Evolutionary conservation across 495 filamentous ascomycete species (phyloP).

Genomic region (Hapsidospora chrysogenum): DNA sequence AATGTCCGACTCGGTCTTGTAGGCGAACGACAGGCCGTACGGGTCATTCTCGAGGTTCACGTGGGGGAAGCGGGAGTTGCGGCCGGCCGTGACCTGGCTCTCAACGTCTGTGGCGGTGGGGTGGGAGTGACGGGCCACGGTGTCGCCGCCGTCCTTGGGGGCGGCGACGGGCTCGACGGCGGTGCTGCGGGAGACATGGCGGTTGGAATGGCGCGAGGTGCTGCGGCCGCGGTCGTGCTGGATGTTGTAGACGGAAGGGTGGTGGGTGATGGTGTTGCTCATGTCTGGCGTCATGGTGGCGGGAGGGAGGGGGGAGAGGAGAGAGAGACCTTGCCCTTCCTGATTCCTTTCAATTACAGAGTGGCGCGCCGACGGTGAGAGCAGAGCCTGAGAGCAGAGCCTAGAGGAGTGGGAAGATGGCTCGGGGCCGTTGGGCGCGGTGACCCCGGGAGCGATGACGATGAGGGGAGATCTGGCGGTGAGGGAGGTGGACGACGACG

Average conservation of each 20-base stretch:
- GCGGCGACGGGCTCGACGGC: conserved; percentile 26
- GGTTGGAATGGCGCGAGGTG: conserved; percentile 15
- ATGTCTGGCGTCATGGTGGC: conserved; percentile 11
- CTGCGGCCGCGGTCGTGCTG: conserved; percentile 11
- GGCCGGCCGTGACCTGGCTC: conserved; percentile 30
- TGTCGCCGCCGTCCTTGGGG: conserved; percentile 17
- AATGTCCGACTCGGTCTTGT: conserved; percentile 69
- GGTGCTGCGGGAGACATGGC: conserved; percentile 18
- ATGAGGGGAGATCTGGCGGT: too few species aligned
- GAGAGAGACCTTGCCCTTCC: too few species aligned
- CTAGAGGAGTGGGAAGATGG: too few species aligned
- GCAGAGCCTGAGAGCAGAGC: too few species aligned
- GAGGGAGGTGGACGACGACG: too few species aligned
- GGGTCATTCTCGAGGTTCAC: conserved; percentile 56
- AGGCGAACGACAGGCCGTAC: conserved; percentile 57
- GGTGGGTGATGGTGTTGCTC: conserved; percentile 14
- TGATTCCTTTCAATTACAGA: too few species aligned
- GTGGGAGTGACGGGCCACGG: conserved; percentile 26
- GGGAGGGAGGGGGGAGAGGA: too few species aligned
- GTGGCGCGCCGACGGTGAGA: too few species aligned
- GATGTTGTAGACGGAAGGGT: conserved; percentile 20
- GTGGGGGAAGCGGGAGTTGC: conserved; percentile 20
- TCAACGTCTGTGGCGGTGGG: conserved; percentile 38
- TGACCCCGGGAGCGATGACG: too few species aligned
- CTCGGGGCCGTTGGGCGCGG: too few species aligned